Conservation (phyloP, 768 basidiomycete species). For the Collybiopsis luxurians region DNA sequence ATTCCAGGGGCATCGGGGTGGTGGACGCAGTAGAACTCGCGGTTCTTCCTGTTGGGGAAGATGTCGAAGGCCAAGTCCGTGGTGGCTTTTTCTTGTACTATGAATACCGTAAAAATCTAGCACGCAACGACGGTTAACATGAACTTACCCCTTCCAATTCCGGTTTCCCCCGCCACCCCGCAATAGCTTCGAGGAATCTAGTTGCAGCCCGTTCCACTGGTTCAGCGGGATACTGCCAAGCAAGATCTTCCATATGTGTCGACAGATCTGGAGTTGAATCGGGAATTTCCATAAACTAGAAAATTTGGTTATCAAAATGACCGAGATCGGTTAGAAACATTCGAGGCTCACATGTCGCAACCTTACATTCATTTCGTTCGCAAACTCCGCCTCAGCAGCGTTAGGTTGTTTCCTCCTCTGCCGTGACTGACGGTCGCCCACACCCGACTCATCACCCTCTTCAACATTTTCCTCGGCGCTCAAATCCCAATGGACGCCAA, state of each 20-base stretch:
- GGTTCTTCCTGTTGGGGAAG: constrained; percentile 18
- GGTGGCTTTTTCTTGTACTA: constrained; percentile 57
- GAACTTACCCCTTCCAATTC: constrained; percentile 71
- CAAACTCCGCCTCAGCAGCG: constrained; percentile 64
- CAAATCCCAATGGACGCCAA: constrained; percentile 24
- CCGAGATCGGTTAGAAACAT: not conserved
- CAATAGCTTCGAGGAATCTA: constrained; percentile 78
- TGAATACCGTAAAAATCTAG: constrained; percentile 1
- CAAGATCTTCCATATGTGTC: constrained; percentile 76
- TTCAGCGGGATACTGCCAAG: constrained; percentile 79
- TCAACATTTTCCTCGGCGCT: constrained; percentile 35
- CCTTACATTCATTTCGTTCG: constrained; percentile 70
- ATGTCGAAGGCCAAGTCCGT: constrained; percentile 12
- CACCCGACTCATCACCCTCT: not conserved
- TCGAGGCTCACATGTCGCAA: constrained; percentile 55
- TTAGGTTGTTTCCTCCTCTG: not conserved
- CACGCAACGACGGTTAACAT: constrained; percentile 8
- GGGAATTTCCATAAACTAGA: constrained; percentile 77
- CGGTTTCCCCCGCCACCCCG: constrained; percentile 81
- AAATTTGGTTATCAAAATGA: not conserved
- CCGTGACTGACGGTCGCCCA: not conserved
- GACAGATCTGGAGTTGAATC: constrained; percentile 68
- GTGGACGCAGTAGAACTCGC: constrained; percentile 22
- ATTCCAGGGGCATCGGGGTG: constrained; percentile 55
- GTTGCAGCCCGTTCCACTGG: constrained; percentile 77